Base-by-base conservation (phyloP, 352 stramenopile species). In the Lagenidium sp. region DNA sequence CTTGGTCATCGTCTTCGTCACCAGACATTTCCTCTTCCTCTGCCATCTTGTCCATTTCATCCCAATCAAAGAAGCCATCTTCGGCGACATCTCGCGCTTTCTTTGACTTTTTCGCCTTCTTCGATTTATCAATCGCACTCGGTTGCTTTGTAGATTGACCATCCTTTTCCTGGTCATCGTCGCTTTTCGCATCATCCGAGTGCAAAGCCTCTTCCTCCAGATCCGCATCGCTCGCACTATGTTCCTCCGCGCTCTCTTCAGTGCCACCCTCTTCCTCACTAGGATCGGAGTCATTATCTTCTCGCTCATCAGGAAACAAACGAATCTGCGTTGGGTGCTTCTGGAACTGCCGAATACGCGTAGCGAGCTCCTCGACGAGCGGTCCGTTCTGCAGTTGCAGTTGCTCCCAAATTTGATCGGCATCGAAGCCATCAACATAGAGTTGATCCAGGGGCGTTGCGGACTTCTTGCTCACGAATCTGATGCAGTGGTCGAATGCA, bases 11-110 rank as follows among this genome's bases (percentile, higher is more conserved):
- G 11, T 67, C 56, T 8, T 73, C 64, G 24, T 78, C 56, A 0
- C 67, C 53, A 24, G 56, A 59, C 11, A 69, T 58, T 25, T 80
- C 73, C 34, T 86, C 73, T 25, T 86, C 79, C 45, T 92, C 79
- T 1, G 76, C 79, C 0, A 80, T 75, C 39, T 78, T 82, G 49
- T 92, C 76, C 79, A 92, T 92, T 53, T 92, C 79, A 22, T 89
- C 79, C 79, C 79, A 92, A 43, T 92, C 72, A 30, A 92, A 92
- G 53, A 92, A 92, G 0, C 75, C 75, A 29, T 89, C 79, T 50
- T 88, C 75, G 2, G 67, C 65, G 13, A 85, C 70, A 55, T 91
- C 78, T 23, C 69, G 66, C 38, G 53, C 38, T 48, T 74, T 82
- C 60, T 82, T 85, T 18, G 34, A 34, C 50, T 73, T 82, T 35